These are phyloP conservation scores for Cubamyces lactineus DNA, from an alignment of 768 basidiomycete genomes.

Conservation along the genomic window DNA sequence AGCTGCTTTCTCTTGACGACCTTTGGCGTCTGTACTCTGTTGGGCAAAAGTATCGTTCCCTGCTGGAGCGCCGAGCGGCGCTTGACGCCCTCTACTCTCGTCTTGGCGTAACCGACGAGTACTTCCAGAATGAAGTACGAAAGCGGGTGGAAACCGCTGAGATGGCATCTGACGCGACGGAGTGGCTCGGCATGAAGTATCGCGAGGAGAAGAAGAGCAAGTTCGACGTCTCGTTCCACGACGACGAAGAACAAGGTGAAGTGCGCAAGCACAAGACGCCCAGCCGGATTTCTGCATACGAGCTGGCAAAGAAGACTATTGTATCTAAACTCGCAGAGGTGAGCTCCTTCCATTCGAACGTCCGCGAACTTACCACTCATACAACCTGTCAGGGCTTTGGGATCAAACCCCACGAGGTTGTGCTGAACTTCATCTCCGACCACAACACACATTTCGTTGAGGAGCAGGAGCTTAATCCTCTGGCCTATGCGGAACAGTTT, in stretches of 20 bases:
- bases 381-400: conserved; percentile 70
- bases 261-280: conserved; percentile 77
- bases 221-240: conserved; percentile 68
- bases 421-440: conserved; percentile 75
- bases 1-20: conserved; percentile 77
- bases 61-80: conserved; percentile 71
- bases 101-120: conserved; percentile 69
- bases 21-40: conserved; percentile 91
- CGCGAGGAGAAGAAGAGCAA: conserved; percentile 62
- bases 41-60: conserved; percentile 87
- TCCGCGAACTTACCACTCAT: background rate
- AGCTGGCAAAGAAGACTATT: conserved; percentile 78
- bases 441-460: conserved; percentile 70
- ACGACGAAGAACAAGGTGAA: conserved; percentile 57
- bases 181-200: conserved; percentile 89
- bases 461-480: conserved; percentile 81
- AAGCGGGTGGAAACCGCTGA: conserved; percentile 80
- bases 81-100: conserved; percentile 68
- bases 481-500: conserved; percentile 85
- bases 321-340: conserved; percentile 83
- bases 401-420: conserved; percentile 78
- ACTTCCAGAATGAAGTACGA: conserved; percentile 72
- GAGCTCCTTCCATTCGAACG: conserved; percentile 30
- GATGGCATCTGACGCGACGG: conserved; percentile 85
- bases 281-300: conserved; percentile 82